Evolutionary conservation across 2,329 filamentous ascomycete species (phyloP), one percentile per base, ranked within the genome.

Genomic region (Stenocarpella maydis): DNA sequence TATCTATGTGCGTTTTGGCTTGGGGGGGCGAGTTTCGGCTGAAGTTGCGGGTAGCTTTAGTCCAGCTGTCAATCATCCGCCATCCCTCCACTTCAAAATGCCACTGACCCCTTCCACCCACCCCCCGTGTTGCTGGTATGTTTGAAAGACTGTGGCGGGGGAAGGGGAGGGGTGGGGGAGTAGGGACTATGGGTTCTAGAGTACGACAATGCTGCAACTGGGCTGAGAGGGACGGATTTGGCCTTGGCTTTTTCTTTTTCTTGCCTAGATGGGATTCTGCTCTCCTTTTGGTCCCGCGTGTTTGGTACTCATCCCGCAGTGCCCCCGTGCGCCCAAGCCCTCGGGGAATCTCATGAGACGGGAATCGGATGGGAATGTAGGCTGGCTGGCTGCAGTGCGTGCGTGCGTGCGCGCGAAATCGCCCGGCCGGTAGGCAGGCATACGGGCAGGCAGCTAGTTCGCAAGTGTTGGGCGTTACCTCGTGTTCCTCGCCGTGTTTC

Each of bases 371-470:
- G 66, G 65, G 43, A 52, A 68, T 65, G 69, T 41, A 60, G 58
- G 69, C 65, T 65, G 50, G 58, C 65, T 34, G 69, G 58, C 65
- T 53, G 69, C 69, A 47, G 50, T 70, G 69, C 69, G 63, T 55
- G 52, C 52, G 50, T 70, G 69, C 69, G 63, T 55, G 52, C 52
- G 39, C 45, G 55, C 55, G 5, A 53, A 68, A 68, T 60, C 28
- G 58, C 69, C 69, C 69, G 65, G 69, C 65, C 65, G 65, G 45
- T 53, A 68, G 50, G 45, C 21, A 50, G 45, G 50, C 49, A n/a
- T 26, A 24, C 49, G 28, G 47, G 53, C 54, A 21, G 54, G 54
- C 37, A 58, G 37, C 37, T 21, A n/a, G 54, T 43, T 28, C 8
- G 3, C 37, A 12, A 4, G 8, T 26, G 15, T 21, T 34, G 14